A percentile compares a stretch with the other conserved stretches of the same genome.
Conservation (phyloP, 495 filamentous ascomycete genomes). For the Penicillium nucicola region DNA sequence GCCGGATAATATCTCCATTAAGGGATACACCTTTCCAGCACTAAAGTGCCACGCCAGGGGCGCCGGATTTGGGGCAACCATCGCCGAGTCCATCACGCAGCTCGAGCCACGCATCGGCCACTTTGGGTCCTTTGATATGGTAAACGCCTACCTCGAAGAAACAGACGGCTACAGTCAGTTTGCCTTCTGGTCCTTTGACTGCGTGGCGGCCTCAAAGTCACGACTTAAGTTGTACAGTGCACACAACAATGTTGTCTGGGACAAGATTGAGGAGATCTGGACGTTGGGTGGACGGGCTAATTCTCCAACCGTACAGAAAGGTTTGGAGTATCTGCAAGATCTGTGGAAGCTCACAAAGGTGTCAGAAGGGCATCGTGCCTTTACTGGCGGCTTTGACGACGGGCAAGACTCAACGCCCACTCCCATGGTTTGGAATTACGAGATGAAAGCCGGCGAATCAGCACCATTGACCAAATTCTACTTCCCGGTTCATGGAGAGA, state of each 20-base stretch:
- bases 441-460: constrained; percentile 1
- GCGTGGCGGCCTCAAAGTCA: background rate
- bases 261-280: constrained; percentile 14
- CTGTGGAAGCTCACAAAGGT: constrained; percentile 6
- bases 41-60: no score
- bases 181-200: constrained; percentile 16
- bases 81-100: no score
- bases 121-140: constrained; percentile 3
- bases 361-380: background rate
- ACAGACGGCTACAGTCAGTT: constrained; percentile 2
- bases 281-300: constrained; percentile 12
- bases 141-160: constrained; percentile 7
- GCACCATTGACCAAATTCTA: constrained; percentile 11
- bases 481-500: constrained; percentile 13
- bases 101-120: no score
- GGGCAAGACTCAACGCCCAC: background rate
- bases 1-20: constrained; percentile 3
- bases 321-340: constrained; percentile 3
- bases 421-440: constrained; percentile 19
- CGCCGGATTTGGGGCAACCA: no score
- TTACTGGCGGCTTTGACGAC: constrained; percentile 7
- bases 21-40: constrained; percentile 14
- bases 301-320: background rate
- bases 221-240: constrained; percentile 18
- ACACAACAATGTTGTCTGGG: constrained; percentile 6